Percentiles rank a stretch among this genome's conserved stretches.
phyloP scores from a whole-genome alignment of 2,329 filamentous ascomycete genomes.

The Fusarium praegraminearum region DNA sequence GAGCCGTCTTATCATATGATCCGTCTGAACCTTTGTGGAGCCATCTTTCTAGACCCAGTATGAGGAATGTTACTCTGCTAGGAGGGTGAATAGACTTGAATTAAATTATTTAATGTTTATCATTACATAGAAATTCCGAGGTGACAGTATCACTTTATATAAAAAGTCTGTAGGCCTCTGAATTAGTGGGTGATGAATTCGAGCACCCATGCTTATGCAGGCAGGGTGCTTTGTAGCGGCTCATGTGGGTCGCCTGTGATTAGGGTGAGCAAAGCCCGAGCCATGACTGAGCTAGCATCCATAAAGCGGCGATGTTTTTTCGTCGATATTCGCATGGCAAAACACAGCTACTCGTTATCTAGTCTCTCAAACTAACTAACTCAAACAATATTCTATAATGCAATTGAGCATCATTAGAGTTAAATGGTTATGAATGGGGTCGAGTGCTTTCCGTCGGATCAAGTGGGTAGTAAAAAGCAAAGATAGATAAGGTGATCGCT shows the following conservation, averaged over 20 bases:
- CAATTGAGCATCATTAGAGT: fast-evolving
- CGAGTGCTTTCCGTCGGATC: too few species aligned
- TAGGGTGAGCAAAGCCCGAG: neutral
- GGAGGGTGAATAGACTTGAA: neutral
- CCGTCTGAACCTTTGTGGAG: neutral
- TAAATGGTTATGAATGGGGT: too few species aligned
- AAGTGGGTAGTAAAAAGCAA: too few species aligned
- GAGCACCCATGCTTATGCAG: neutral
- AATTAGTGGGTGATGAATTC: neutral
- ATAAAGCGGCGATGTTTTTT: too few species aligned
- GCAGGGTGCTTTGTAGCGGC: neutral
- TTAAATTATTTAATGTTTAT: neutral
- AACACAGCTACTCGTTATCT: too few species aligned
- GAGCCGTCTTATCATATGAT: neutral
- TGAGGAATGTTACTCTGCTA: neutral
- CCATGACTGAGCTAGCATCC: too few species aligned
- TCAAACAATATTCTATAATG: too few species aligned
- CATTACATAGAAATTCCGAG: neutral
- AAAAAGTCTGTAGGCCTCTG: neutral
- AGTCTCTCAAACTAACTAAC: too few species aligned
- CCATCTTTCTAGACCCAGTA: neutral
- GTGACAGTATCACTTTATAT: neutral
- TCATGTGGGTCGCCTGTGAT: neutral
- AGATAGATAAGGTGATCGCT: too few species aligned
- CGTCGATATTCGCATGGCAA: neutral